These are phyloP conservation scores for Ceratobasidium theobromae DNA, from an alignment of 1,284 basidiomycete genomes.

Conservation along the genomic window DNA sequence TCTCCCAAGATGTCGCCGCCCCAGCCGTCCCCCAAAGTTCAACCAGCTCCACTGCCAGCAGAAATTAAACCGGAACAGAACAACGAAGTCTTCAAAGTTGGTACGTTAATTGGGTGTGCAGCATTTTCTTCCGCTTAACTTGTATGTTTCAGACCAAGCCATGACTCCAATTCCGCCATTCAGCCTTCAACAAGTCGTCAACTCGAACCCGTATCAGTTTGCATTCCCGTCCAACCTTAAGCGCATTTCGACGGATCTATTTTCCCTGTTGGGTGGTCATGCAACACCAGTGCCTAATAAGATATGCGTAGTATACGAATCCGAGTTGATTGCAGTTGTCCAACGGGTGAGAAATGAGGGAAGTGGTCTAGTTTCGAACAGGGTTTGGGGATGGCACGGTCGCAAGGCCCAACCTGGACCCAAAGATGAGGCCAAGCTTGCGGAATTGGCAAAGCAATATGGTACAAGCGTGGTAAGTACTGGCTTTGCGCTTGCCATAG, in stretches of 20 bases:
- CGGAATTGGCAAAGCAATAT: slow-evolving; percentile 70
- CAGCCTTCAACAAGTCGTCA: slow-evolving; percentile 51
- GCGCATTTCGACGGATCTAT: slow-evolving; percentile 69
- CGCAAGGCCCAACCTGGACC: slow-evolving; percentile 54
- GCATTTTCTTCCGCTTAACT: not conserved
- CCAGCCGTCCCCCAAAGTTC: not conserved
- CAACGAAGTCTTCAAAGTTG: slow-evolving; percentile 4
- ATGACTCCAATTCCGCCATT: slow-evolving; percentile 54
- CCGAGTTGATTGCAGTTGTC: slow-evolving; percentile 65
- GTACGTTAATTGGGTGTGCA: not conserved
- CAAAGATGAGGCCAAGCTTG: slow-evolving; percentile 61
- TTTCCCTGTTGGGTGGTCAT: slow-evolving; percentile 56
- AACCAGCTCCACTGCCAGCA: not conserved
- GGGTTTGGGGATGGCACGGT: slow-evolving; percentile 74
- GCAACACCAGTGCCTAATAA: slow-evolving; percentile 50
- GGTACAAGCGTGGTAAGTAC: slow-evolving; percentile 58
- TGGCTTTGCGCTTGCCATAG: not conserved
- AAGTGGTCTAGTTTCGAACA: slow-evolving; percentile 64
- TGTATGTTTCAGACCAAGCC: slow-evolving; percentile 43
- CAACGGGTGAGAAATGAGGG: slow-evolving; percentile 64
- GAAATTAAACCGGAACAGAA: not conserved
- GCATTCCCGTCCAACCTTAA: slow-evolving; percentile 43
- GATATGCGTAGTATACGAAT: slow-evolving; percentile 65
- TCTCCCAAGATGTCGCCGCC: not conserved
- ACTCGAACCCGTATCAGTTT: slow-evolving; percentile 38